These are phyloP conservation scores for Neltuma alba DNA, from an alignment of 306 rosid genomes.

Conservation along the genomic window DNA sequence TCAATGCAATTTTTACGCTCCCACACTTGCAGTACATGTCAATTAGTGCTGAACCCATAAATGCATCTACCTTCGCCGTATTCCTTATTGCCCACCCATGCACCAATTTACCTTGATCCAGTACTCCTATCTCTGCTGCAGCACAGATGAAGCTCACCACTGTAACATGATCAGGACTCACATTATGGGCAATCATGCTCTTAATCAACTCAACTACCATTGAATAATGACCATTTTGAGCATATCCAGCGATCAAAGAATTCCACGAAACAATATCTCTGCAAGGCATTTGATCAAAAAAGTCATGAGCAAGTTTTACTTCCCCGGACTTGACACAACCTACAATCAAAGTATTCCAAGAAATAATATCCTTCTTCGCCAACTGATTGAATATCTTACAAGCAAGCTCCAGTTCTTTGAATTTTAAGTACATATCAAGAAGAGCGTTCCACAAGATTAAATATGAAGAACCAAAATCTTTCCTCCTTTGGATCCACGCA, in stretches of 20 bases:
- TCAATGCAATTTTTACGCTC: slow-evolving; percentile 47
- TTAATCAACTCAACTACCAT: slow-evolving; percentile 39
- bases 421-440: slow-evolving; percentile 61
- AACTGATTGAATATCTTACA: slow-evolving; percentile 36
- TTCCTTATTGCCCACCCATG: slow-evolving; percentile 51
- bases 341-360: slow-evolving; percentile 60
- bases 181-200: slow-evolving; percentile 39
- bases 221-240: slow-evolving; percentile 41
- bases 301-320: slow-evolving; percentile 44
- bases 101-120: slow-evolving; percentile 54
- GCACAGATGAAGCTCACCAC: slow-evolving; percentile 51
- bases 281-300: slow-evolving; percentile 52
- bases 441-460: slow-evolving; percentile 61
- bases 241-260: slow-evolving; percentile 55
- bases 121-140: slow-evolving; percentile 54
- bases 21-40: slow-evolving; percentile 71
- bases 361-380: slow-evolving; percentile 49
- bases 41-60: slow-evolving; percentile 54
- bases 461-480: slow-evolving; percentile 43
- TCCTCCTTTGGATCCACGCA: slow-evolving; percentile 56
- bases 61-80: slow-evolving; percentile 46
- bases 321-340: slow-evolving; percentile 58
- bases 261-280: slow-evolving; percentile 67
- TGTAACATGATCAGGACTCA: slow-evolving; percentile 50
- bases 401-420: slow-evolving; percentile 46